Percentiles rank a stretch among this genome's conserved stretches.
Conservation (phyloP, 441 rosid genomes). For the Macaranga tanarius region DNA sequence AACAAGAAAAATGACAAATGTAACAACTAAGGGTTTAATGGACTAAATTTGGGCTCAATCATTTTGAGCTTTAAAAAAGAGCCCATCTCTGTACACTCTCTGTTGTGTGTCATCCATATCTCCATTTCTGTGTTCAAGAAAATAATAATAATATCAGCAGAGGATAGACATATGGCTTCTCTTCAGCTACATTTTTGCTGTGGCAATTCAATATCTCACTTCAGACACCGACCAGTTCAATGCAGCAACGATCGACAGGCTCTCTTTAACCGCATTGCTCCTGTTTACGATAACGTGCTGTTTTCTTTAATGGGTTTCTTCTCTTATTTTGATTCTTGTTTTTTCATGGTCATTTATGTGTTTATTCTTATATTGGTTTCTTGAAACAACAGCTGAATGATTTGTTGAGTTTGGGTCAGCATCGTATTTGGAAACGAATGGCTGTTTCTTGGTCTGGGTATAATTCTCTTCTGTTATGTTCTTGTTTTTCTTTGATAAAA, state of each 20-base stretch:
- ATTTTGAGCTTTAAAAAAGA: too few relatives aligned
- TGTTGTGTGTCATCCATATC: background rate
- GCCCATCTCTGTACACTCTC: too few relatives aligned
- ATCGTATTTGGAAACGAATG: slow-evolving; percentile 90
- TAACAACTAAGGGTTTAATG: too few relatives aligned
- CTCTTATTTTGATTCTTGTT: background rate
- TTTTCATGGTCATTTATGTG: background rate
- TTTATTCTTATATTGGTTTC: background rate
- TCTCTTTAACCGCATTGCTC: slow-evolving; percentile 81
- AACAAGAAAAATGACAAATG: too few relatives aligned
- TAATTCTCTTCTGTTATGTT: background rate
- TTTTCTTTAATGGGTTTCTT: background rate
- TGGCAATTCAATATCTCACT: background rate
- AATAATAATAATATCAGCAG: too few relatives aligned
- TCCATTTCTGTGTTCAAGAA: background rate
- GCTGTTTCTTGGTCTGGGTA: slow-evolving; percentile 84
- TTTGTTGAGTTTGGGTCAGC: slow-evolving; percentile 79
- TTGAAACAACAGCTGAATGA: slow-evolving; percentile 58
- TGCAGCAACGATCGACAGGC: slow-evolving; percentile 57
- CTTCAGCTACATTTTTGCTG: slow-evolving; percentile 27
- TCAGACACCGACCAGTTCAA: slow-evolving; percentile 17
- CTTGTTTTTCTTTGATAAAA: background rate
- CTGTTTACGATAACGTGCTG: slow-evolving; percentile 64
- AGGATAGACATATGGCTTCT: slow-evolving; percentile 35
- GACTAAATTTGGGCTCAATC: too few relatives aligned